A percentile compares a stretch with the other conserved stretches of the same genome.
phyloP scores from a whole-genome alignment of 805 yeast species.

The Saccharomycopsis fermentans region DNA sequence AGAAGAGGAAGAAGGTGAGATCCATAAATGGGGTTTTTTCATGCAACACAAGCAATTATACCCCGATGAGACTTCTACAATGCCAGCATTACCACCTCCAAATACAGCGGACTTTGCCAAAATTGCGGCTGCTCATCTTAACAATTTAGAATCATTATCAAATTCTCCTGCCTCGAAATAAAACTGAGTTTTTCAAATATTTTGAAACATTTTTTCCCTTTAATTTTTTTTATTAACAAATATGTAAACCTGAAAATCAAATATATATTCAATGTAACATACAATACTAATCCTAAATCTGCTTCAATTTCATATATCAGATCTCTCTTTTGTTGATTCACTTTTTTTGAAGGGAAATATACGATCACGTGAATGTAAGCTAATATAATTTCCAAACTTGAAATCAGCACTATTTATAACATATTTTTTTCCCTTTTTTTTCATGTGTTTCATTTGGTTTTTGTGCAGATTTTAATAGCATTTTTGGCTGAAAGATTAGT shows the following conservation, averaged over 20 bases:
- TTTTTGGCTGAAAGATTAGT: background rate
- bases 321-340: no score
- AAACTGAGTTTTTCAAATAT: background rate
- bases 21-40: slow-evolving; percentile 77
- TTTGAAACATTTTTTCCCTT: background rate
- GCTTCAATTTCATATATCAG: no score
- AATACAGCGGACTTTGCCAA: background rate
- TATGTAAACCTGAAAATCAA: background rate
- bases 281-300: no score
- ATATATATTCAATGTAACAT: background rate
- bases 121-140: slow-evolving; percentile 1
- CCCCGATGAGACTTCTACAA: slow-evolving; percentile 21
- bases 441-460: background rate
- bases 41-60: slow-evolving; percentile 43
- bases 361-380: no score
- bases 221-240: background rate
- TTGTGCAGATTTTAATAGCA: background rate
- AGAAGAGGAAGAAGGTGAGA: slow-evolving; percentile 88
- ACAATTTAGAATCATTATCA: background rate
- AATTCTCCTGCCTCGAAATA: background rate
- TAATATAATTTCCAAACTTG: background rate
- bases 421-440: background rate
- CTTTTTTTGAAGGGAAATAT: no score
- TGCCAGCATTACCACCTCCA: background rate
- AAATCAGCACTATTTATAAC: background rate